phyloP scores from a whole-genome alignment of 1,139 yeast genomes.

The Pneumocystis jirovecii region DNA sequence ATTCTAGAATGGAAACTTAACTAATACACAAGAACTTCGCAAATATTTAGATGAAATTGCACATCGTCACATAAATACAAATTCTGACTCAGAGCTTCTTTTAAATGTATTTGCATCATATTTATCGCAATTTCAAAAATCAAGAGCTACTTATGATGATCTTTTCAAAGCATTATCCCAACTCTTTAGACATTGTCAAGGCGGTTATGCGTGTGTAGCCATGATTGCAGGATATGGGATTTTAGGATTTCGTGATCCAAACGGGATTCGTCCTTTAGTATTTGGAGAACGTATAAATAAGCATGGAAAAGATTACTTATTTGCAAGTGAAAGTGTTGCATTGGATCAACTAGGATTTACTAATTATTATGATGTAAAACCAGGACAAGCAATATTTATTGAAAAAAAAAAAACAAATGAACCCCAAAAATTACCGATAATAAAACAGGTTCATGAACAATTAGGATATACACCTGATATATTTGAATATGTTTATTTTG shows the following conservation, averaged over 20 bases:
- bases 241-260: constrained; percentile 92
- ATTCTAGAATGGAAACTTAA: constrained; percentile 64
- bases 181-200: constrained; percentile 65
- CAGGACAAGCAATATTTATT: constrained; percentile 93
- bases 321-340: constrained; percentile 91
- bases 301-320: constrained; percentile 79
- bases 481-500: constrained; percentile 93
- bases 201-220: constrained; percentile 91
- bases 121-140: constrained; percentile 79
- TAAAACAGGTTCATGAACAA: constrained; percentile 67
- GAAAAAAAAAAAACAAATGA: constrained; percentile 42
- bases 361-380: constrained; percentile 64
- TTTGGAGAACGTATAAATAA: constrained; percentile 58
- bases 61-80: constrained; percentile 94
- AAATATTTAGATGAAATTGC: constrained; percentile 79
- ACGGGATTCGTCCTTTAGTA: constrained; percentile 84
- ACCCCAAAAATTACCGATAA: constrained; percentile 8
- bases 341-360: constrained; percentile 83
- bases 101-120: constrained; percentile 83
- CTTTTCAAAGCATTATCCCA: constrained; percentile 74
- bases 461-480: constrained; percentile 81
- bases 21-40: constrained; percentile 65
- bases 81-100: constrained; percentile 83
- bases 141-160: constrained; percentile 82
- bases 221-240: constrained; percentile 93